Base-by-base conservation (phyloP, 2,329 filamentous ascomycete genomes). In the Didymosphaeria variabile region DNA sequence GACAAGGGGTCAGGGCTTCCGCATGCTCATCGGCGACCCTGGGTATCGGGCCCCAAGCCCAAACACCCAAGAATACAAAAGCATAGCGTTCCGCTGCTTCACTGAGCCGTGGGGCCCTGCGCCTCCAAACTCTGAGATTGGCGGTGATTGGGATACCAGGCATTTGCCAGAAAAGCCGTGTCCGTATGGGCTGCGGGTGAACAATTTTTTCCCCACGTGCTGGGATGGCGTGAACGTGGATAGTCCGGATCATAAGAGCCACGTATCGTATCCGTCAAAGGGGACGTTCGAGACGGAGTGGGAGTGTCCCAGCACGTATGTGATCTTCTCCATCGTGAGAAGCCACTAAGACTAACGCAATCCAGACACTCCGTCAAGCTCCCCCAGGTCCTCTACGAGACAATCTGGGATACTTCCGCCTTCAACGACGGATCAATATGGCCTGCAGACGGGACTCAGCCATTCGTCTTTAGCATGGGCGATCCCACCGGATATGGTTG, bases 131-230 rank as follows among this genome's bases (percentile, higher is more conserved):
- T 57, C 55, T 8, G 55, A 61, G 34, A 61, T 61, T 1, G 58
- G 58, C 3, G 58, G 9, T 69, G 77, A 32, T 71, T 68, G 31
- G 77, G 75, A 55, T 32, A 59, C 50, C 40, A 9, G 38, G 17
- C 44, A 61, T 13, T 60, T 66, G 23, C 64, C 64, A 2, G 58
- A 38, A 0, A 40, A 58, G n/a, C 49, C 57, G 9, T 93, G 91
- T 74, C 44, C 58, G 29, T 19, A 75, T 90, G 79, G 85, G 9
- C 75, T 91, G 50, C 86, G 88, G 47, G 82, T 85, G 58, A 88
- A 90, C 65, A 79, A 91, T 34, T 88, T 90, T 80, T 90, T 91
- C 79, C 89, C 89, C 2, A 89, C 87, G 5, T 62, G 62, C 55
- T 65, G 62, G 63, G 63, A 65, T 44, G 63, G 63, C 7, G 26